Base-by-base conservation (phyloP, 495 filamentous ascomycete species). In the Neurospora terricola region DNA sequence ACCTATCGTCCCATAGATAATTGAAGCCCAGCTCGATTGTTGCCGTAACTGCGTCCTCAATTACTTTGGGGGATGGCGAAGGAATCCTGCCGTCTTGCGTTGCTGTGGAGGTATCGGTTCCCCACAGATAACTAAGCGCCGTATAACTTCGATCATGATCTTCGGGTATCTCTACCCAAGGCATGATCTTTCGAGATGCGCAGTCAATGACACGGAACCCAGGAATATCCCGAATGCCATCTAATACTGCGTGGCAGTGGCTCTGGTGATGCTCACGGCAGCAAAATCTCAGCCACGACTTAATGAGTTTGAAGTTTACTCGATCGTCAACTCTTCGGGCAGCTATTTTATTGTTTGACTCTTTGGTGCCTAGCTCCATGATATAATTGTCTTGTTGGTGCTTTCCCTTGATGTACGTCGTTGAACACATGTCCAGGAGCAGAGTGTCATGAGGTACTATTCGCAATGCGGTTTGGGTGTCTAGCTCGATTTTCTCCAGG, bases 1-100 rank as follows among this genome's bases (percentile, higher is more conserved):
- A 72, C 37, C 72, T 72, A 72, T 84, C 83, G 3, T 83, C 78
- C 83, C 83, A 84, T 40, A 83, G 74, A 70, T 79, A 83, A 8
- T 66, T 70, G 14, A 78, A 72, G 10, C 79, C 75, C 42, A 84
- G 75, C 18, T 39, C 68, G n/a, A 34, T 72, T 18, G 75, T 76
- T 6, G 82, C 71, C 45, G 70, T 38, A 3, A 83, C 78, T 4
- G 79, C 79, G 73, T 84, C 43, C 82, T 45, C 77, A 69, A 48
- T 81, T 76, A 27, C 75, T 77, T 42, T 74, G 74, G 12, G 77
- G 77, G 36, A 78, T 39, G 59, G 73, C 5, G 54, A 69, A 39
- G 66, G 18, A 21, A 69, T 36, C 5, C 0, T 38, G 39, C 34
- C 54, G 18, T 36, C 69, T 38, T 40, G 38, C 38, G 34, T 71